These are phyloP conservation scores for Typha latifolia DNA, from an alignment of 176 grass and related monocot species.

Conservation along the genomic window DNA sequence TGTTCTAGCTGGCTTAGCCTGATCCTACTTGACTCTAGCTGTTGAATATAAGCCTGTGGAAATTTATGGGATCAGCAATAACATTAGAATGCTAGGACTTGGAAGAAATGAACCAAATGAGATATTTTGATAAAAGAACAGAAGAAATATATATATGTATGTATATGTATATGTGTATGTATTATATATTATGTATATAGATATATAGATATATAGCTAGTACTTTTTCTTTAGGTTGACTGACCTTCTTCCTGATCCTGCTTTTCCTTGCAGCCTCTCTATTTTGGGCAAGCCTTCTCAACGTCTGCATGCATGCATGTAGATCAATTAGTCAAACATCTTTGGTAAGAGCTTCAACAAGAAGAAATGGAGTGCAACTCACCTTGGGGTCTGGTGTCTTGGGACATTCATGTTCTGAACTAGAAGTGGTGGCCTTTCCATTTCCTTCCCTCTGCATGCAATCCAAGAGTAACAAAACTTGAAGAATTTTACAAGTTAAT, in stretches of 20 bases:
- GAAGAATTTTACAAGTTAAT: not conserved
- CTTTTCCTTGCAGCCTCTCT: conserved; percentile 94
- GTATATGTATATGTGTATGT: not conserved
- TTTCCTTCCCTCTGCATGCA: conserved; percentile 47
- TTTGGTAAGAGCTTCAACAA: not conserved
- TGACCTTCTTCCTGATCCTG: conserved; percentile 87
- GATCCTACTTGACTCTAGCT: conserved; percentile 55
- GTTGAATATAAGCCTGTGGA: conserved; percentile 55
- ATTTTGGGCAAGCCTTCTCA: conserved; percentile 92
- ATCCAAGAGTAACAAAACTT: not conserved
- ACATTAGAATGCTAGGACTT: not conserved
- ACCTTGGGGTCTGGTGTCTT: conserved; percentile 77
- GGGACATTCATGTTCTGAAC: conserved; percentile 43
- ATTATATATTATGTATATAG: too few species aligned
- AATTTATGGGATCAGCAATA: not conserved
- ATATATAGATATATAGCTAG: too few species aligned
- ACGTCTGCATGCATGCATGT: conserved; percentile 30
- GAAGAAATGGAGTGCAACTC: conserved; percentile 1
- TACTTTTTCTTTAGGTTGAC: not conserved
- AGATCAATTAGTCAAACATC: not conserved
- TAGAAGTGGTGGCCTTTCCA: conserved; percentile 46
- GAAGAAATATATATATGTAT: conserved; percentile 4
- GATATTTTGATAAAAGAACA: not conserved
- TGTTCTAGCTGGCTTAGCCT: conserved; percentile 46
- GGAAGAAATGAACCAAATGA: not conserved